phyloP scores from a whole-genome alignment of 345 rosid genomes.

The Citrus hindsii region DNA sequence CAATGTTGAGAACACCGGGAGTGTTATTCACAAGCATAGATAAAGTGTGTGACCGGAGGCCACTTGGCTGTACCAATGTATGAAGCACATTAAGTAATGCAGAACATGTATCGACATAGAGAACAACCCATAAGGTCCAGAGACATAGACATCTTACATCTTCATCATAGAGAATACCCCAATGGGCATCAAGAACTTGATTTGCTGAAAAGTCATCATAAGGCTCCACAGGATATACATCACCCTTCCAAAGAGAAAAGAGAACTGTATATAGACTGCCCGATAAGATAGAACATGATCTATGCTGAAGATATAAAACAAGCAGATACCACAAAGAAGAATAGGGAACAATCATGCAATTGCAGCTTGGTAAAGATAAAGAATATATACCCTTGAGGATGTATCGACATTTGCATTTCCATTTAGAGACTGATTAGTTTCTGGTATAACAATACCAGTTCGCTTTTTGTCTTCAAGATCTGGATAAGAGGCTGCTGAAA shows the following conservation, averaged over 20 bases:
- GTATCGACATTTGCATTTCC: constrained; percentile 27
- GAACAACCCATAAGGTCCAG: not conserved
- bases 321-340: constrained; percentile 5
- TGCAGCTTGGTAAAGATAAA: not conserved
- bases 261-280: not conserved
- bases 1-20: constrained; percentile 87
- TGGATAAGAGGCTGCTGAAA: constrained; percentile 68
- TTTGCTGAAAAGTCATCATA: constrained; percentile 34
- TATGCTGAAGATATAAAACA: not conserved
- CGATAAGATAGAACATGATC: not conserved
- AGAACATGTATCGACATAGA: not conserved
- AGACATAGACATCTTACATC: constrained; percentile 57
- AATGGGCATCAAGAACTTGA: constrained; percentile 91
- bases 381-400: constrained; percentile 40
- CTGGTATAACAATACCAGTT: constrained; percentile 23
- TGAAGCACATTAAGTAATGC: not conserved
- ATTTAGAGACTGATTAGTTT: constrained; percentile 24
- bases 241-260: constrained; percentile 53
- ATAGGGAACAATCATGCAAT: not conserved
- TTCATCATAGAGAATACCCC: constrained; percentile 86
- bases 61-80: constrained; percentile 53
- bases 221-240: constrained; percentile 92
- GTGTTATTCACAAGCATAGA: constrained; percentile 69
- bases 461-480: constrained; percentile 34
- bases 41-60: constrained; percentile 79